phyloP scores from a whole-genome alignment of 306 rosid species.

The Amphicarpaea edgeworthii region DNA sequence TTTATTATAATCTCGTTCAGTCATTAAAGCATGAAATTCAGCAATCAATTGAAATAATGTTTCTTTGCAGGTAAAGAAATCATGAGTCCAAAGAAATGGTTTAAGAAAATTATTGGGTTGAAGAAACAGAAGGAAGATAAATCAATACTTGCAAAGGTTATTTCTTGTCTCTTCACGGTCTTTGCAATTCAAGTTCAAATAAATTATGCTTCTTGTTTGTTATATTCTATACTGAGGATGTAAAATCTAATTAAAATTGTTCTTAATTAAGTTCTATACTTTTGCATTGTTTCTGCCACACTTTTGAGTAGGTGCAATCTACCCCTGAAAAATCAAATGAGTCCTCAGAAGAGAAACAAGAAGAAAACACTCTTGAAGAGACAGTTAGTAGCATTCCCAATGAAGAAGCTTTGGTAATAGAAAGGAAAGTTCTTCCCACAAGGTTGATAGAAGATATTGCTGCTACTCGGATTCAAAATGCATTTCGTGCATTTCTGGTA shows the following conservation, averaged over 20 bases:
- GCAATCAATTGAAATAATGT: conserved; percentile 5
- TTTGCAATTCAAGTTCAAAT: neutral
- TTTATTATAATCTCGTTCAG: too few species aligned
- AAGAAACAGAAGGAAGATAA: conserved; percentile 55
- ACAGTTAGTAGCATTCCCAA: conserved; percentile 31
- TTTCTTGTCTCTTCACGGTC: neutral
- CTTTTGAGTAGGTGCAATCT: conserved; percentile 45
- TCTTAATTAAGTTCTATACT: neutral
- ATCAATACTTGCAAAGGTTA: conserved; percentile 50
- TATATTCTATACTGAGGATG: neutral
- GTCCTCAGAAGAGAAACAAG: conserved; percentile 12
- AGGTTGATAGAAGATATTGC: conserved; percentile 54
- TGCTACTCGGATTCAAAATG: conserved; percentile 67
- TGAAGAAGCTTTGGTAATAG: conserved; percentile 43
- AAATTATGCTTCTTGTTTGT: neutral
- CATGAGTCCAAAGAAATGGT: conserved; percentile 61
- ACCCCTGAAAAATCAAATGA: conserved; percentile 43
- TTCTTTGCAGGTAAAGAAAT: conserved; percentile 44
- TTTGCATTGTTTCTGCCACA: neutral
- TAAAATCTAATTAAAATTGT: neutral
- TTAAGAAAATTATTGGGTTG: conserved; percentile 50
- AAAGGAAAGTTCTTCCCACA: conserved; percentile 35
- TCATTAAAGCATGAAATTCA: too few species aligned
- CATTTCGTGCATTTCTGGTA: conserved; percentile 64
- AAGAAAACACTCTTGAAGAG: conserved; percentile 31